Evolutionary conservation across 2,329 filamentous ascomycete genomes (phyloP).

Genomic region (Knoxdaviesia proteae): DNA sequence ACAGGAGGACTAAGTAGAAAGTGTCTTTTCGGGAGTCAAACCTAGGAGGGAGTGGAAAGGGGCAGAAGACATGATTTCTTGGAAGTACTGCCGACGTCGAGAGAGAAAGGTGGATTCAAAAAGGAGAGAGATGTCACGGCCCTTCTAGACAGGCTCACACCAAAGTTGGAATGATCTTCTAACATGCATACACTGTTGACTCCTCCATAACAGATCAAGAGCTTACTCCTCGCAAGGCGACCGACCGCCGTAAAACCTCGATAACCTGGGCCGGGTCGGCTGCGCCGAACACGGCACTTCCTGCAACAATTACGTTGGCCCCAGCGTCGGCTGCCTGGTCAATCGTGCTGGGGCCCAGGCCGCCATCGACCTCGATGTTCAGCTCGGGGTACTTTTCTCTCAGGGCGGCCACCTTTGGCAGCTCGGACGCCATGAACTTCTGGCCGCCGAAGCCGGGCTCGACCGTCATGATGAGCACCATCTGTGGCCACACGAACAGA

Average conservation of each 20-base stretch:
- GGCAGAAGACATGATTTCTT: no score
- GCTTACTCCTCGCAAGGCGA: slow-evolving; percentile 14
- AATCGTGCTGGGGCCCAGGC: slow-evolving; percentile 71
- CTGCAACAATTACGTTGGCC: slow-evolving; percentile 94
- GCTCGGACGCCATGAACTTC: slow-evolving; percentile 92
- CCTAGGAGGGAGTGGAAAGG: no score
- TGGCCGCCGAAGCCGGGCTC: slow-evolving; percentile 94
- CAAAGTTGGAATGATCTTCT: no score
- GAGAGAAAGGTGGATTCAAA: no score
- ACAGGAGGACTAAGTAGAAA: no score
- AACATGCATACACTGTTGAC: no score
- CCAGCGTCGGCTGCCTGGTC: slow-evolving; percentile 87
- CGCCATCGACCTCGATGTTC: slow-evolving; percentile 95
- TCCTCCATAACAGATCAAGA: no score
- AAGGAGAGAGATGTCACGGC: no score
- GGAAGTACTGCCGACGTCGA: no score
- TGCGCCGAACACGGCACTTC: slow-evolving; percentile 87
- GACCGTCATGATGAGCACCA: slow-evolving; percentile 97
- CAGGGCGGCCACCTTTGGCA: slow-evolving; percentile 79
- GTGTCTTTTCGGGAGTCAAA: no score
- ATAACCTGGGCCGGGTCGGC: slow-evolving; percentile 78
- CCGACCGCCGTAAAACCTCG: slow-evolving; percentile 53
- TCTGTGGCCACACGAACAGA: slow-evolving; percentile 28
- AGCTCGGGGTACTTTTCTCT: slow-evolving; percentile 71
- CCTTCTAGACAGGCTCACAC: no score